Evolutionary conservation across 2,329 filamentous ascomycete species (phyloP).

Genomic region (Pseudopithomyces maydicus): DNA sequence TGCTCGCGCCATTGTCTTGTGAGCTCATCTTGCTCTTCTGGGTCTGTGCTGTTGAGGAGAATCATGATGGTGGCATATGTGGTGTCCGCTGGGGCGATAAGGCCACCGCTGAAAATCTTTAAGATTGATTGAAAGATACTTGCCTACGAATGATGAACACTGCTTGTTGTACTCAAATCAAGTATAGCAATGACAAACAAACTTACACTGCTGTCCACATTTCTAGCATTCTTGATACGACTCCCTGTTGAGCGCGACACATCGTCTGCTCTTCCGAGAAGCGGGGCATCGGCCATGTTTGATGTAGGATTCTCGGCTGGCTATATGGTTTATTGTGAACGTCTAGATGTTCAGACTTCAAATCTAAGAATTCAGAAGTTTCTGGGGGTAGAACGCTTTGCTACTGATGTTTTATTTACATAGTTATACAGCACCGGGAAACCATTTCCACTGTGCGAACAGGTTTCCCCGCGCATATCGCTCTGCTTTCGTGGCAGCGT

Average conservation of each 20-base stretch:
- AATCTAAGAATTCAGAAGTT: background rate
- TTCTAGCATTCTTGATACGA: constrained; percentile 3
- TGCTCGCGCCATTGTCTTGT: constrained; percentile 13
- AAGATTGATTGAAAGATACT: constrained; percentile 9
- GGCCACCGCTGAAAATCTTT: constrained; percentile 10
- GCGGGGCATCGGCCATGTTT: constrained; percentile 11
- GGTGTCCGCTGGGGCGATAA: constrained; percentile 11
- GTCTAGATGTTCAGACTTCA: background rate
- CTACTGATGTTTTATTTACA: background rate
- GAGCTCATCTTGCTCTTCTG: constrained; percentile 5
- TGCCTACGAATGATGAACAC: background rate
- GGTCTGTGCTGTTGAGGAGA: constrained; percentile 4
- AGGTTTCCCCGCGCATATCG: background rate
- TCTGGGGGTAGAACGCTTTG: background rate
- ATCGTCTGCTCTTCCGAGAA: constrained; percentile 8
- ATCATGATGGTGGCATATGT: constrained; percentile 15
- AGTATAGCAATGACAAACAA: too few relatives aligned
- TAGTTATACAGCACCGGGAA: background rate
- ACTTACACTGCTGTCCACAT: constrained; percentile 7
- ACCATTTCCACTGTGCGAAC: background rate
- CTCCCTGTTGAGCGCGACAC: constrained; percentile 6
- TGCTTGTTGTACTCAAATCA: background rate
- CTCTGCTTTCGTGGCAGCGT: constrained; percentile 5
- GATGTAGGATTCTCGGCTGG: too few relatives aligned
- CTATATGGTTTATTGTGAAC: background rate